phyloP scores from a whole-genome alignment of 306 rosid species.

The Pterocarpus santalinus region DNA sequence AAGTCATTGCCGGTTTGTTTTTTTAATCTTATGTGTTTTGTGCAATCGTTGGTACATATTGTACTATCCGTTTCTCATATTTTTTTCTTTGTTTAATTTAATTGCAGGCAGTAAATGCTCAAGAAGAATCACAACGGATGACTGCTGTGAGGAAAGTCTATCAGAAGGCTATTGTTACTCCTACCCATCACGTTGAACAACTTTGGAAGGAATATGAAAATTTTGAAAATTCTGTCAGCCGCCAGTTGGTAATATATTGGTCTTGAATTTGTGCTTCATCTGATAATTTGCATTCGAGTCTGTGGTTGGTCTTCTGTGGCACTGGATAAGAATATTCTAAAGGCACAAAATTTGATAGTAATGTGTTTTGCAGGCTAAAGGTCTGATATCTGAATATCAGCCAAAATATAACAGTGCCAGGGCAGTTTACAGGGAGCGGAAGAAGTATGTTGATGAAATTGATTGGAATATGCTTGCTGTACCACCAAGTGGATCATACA shows the following conservation, averaged over 20 bases:
- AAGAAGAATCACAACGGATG: slow-evolving; percentile 92
- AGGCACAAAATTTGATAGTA: slow-evolving; percentile 40
- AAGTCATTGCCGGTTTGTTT: slow-evolving; percentile 85
- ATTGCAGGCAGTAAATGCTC: slow-evolving; percentile 69
- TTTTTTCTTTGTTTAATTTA: slow-evolving; percentile 14
- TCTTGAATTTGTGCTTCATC: slow-evolving; percentile 36
- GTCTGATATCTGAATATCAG: slow-evolving; percentile 91
- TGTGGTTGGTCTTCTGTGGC: slow-evolving; percentile 26
- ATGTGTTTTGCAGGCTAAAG: slow-evolving; percentile 83
- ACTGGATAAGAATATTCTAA: slow-evolving; percentile 20
- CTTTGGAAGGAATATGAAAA: slow-evolving; percentile 94
- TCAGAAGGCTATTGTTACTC: slow-evolving; percentile 92
- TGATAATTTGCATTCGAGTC: slow-evolving; percentile 26
- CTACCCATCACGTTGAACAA: slow-evolving; percentile 94
- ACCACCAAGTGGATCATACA: slow-evolving; percentile 90
- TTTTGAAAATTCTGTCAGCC: slow-evolving; percentile 95
- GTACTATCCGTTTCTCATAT: slow-evolving; percentile 9
- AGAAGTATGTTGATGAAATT: slow-evolving; percentile 87
- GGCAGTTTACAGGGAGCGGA: slow-evolving; percentile 96
- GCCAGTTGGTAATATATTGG: slow-evolving; percentile 79
- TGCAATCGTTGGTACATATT: slow-evolving; percentile 33
- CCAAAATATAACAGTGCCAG: slow-evolving; percentile 89
- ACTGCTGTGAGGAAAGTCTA: slow-evolving; percentile 81
- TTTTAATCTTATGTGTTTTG: slow-evolving; percentile 36
- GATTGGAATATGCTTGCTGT: slow-evolving; percentile 96